A percentile compares a stretch with the other conserved stretches of the same genome.
Evolutionary conservation across 805 yeast genomes (phyloP).

Genomic region (Schizosaccharomyces osmophilus): DNA sequence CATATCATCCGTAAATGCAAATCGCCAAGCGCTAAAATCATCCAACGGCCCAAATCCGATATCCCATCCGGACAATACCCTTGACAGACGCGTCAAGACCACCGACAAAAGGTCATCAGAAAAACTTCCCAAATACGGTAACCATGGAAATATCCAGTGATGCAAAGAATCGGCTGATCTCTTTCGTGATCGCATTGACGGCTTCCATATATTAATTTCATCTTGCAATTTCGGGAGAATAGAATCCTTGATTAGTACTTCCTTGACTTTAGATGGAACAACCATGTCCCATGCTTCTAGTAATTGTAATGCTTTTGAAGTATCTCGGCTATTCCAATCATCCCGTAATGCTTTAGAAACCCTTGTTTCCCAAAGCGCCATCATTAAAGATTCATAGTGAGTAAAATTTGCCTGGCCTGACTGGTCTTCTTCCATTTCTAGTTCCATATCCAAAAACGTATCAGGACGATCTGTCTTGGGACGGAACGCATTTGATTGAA

Average conservation of each 20-base stretch:
- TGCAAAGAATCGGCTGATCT: background rate
- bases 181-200: conserved; percentile 3
- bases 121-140: conserved; percentile 12
- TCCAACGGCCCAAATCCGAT: conserved; percentile 6
- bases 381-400: conserved; percentile 17
- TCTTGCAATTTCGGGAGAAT: conserved; percentile 18
- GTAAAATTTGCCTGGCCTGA: conserved; percentile 7
- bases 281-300: conserved; percentile 21
- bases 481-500: background rate
- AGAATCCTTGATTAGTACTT: conserved; percentile 13
- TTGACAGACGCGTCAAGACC: conserved; percentile 10
- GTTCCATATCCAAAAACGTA: conserved; percentile 4
- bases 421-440: conserved; percentile 3
- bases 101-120: conserved; percentile 8
- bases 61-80: conserved; percentile 10
- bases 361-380: conserved; percentile 17
- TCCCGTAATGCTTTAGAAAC: conserved; percentile 11
- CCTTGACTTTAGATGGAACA: conserved; percentile 13
- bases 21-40: conserved; percentile 14
- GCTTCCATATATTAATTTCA: conserved; percentile 18
- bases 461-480: background rate
- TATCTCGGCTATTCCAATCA: conserved; percentile 19
- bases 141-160: conserved; percentile 19
- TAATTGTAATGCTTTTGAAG: conserved; percentile 18
- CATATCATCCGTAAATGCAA: conserved; percentile 13